Conservation (phyloP, 176 grass and related monocot species). For the Carex littledalei region DNA sequence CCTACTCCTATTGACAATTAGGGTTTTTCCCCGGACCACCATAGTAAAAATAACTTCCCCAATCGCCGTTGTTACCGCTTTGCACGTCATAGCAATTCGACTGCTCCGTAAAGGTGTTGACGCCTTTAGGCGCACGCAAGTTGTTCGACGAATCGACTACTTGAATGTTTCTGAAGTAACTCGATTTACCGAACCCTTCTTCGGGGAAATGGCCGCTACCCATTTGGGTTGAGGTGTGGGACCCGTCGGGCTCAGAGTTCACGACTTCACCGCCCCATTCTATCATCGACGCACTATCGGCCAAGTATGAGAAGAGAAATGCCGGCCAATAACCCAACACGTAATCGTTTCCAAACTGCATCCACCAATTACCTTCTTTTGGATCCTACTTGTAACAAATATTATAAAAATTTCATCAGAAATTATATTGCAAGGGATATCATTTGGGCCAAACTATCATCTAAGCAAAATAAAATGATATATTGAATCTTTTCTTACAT, state of each 20-base stretch:
- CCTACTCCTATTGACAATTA: constrained; percentile 39
- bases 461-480: background rate
- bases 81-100: constrained; percentile 79
- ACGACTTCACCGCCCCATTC: constrained; percentile 97
- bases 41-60: constrained; percentile 95
- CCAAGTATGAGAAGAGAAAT: constrained; percentile 82
- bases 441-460: constrained; percentile 33
- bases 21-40: constrained; percentile 91
- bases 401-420: constrained; percentile 36
- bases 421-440: constrained; percentile 29
- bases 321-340: constrained; percentile 90
- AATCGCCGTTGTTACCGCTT: constrained; percentile 66
- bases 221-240: constrained; percentile 85
- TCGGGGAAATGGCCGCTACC: constrained; percentile 78
- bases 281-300: constrained; percentile 68
- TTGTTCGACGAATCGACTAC: constrained; percentile 72
- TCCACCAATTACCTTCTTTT: constrained; percentile 95
- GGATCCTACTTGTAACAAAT: constrained; percentile 67
- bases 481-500: background rate
- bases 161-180: constrained; percentile 90
- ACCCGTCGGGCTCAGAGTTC: constrained; percentile 56
- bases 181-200: constrained; percentile 85
- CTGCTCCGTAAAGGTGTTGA: constrained; percentile 63
- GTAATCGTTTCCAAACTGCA: constrained; percentile 84
- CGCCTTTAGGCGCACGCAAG: constrained; percentile 43